Conservation (phyloP, 768 basidiomycete genomes). For the Gloeostereum incarnatum region DNA sequence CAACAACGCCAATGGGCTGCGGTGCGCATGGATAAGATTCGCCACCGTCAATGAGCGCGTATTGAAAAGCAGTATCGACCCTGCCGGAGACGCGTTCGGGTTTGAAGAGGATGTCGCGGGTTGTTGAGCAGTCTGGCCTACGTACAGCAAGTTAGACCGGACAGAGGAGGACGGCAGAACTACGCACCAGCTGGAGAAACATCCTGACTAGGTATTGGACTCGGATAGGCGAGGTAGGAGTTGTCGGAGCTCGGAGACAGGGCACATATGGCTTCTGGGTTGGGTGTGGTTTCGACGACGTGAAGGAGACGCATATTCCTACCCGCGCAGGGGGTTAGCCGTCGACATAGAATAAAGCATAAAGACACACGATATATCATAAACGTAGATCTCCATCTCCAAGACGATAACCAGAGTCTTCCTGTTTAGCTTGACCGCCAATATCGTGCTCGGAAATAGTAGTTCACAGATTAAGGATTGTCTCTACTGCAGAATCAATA, state of each 20-base stretch:
- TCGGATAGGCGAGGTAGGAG: constrained; percentile 94
- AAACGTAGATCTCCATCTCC: constrained; percentile 97
- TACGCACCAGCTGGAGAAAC: constrained; percentile 64
- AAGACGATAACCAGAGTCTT: constrained; percentile 94
- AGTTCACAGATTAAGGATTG: constrained; percentile 99
- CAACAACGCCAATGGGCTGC: constrained; percentile 82
- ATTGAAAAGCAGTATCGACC: constrained; percentile 90
- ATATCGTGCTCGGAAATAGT: constrained; percentile 91
- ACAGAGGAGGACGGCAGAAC: constrained; percentile 26
- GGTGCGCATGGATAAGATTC: constrained; percentile 97
- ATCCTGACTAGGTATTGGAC: constrained; percentile 86
- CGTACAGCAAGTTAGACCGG: no score
- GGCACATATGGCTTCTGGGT: constrained; percentile 93
- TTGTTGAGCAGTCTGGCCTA: not conserved
- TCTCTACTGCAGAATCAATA: constrained; percentile 50
- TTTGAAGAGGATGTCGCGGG: constrained; percentile 26
- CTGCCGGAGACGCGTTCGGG: constrained; percentile 54
- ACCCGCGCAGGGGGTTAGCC: no score
- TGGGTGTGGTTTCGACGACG: constrained; percentile 94
- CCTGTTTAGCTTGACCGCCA: constrained; percentile 96
- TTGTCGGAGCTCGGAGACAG: constrained; percentile 90
- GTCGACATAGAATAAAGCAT: no score
- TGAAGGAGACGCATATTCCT: constrained; percentile 96
- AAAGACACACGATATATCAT: no score
- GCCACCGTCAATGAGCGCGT: constrained; percentile 85